phyloP scores from a whole-genome alignment of 208 protist genomes.

The Trypanosoma boissoni region DNA sequence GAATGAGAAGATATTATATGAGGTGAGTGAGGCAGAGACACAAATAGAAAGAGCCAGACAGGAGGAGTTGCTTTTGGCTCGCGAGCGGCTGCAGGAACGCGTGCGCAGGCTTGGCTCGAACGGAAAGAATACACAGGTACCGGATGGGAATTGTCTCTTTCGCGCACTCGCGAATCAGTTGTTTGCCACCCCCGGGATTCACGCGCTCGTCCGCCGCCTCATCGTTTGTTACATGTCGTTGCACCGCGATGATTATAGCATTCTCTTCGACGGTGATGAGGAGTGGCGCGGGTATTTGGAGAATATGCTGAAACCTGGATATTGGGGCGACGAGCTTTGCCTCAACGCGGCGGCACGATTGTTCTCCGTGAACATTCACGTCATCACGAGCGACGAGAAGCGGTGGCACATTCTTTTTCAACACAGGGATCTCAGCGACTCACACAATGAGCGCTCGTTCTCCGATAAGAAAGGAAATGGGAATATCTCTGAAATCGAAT shows the following conservation, averaged over 20 bases:
- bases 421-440: slow-evolving; percentile 51
- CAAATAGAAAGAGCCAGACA: slow-evolving; percentile 56
- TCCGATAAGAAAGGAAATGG: neutral
- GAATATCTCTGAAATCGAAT: neutral
- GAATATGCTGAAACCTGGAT: slow-evolving; percentile 53
- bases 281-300: slow-evolving; percentile 59
- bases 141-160: slow-evolving; percentile 87
- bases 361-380: slow-evolving; percentile 82
- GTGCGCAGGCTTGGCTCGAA: slow-evolving; percentile 36
- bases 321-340: slow-evolving; percentile 85
- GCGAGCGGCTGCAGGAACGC: slow-evolving; percentile 38
- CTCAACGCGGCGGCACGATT: slow-evolving; percentile 80
- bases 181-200: slow-evolving; percentile 50
- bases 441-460: slow-evolving; percentile 12
- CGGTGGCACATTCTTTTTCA: slow-evolving; percentile 84
- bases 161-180: slow-evolving; percentile 70
- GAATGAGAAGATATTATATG: slow-evolving; percentile 31
- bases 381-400: slow-evolving; percentile 72
- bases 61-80: slow-evolving; percentile 46
- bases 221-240: slow-evolving; percentile 67
- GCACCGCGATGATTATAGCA: slow-evolving; percentile 48
- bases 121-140: slow-evolving; percentile 40
- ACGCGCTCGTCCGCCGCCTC: slow-evolving; percentile 61
- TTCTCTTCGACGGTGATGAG: slow-evolving; percentile 59
- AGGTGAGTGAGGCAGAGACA: slow-evolving; percentile 67